Percentiles rank a stretch among this genome's conserved stretches.
phyloP scores from a whole-genome alignment of 169 alveolate species.

The Plasmodium sp. region DNA sequence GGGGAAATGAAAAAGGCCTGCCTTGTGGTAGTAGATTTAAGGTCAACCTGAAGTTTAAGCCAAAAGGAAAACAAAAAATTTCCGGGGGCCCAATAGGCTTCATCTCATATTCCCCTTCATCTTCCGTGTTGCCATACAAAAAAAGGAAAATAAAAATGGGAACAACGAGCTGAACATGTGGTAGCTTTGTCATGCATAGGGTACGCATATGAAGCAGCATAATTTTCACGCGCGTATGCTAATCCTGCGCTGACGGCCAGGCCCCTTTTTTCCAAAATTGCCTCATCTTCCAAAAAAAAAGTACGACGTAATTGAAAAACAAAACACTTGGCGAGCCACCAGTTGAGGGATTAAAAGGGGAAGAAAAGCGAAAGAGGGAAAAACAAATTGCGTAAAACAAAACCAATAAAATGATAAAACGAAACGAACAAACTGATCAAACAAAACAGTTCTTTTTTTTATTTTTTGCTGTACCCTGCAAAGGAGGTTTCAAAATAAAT shows the following conservation, averaged over 20 bases:
- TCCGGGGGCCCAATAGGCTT: background rate
- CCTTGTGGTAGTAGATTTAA: background rate
- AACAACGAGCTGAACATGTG: background rate
- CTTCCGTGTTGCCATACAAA: background rate
- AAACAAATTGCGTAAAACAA: background rate
- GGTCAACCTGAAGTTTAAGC: background rate
- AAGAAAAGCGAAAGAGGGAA: background rate
- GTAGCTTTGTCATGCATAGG: background rate
- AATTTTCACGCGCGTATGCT: background rate
- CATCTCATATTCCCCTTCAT: background rate
- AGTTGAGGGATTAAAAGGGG: background rate
- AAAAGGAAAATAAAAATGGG: background rate
- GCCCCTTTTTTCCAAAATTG: background rate
- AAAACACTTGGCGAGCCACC: background rate
- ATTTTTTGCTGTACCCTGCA: background rate
- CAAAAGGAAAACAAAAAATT: background rate
- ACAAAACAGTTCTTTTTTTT: background rate
- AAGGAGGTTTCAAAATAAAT: background rate
- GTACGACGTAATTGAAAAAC: background rate
- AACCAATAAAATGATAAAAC: too few relatives aligned
- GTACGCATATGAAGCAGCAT: background rate
- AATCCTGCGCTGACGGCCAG: background rate
- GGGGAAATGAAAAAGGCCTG: background rate
- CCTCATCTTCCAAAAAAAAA: background rate
- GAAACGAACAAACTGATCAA: background rate